Evolutionary conservation across 106 monocot genomes (phyloP).

Genomic region (Dioscorea alata): DNA sequence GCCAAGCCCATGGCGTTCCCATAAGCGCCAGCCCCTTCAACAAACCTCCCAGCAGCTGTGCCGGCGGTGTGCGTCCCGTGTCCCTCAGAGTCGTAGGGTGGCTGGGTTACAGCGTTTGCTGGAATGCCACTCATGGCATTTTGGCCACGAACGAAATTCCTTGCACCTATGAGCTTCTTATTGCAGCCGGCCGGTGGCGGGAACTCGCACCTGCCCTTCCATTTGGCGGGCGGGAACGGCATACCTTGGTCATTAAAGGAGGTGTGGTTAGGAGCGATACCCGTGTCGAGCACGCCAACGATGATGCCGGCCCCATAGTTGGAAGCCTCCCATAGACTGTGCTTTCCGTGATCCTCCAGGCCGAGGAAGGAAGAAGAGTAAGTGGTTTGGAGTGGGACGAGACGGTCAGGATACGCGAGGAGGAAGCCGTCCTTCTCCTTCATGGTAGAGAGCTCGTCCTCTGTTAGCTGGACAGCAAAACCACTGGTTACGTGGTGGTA

Average conservation of each 20-base stretch:
- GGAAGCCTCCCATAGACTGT: slow-evolving; percentile 7
- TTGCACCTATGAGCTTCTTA: slow-evolving; percentile 1
- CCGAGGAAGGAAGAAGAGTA: slow-evolving; percentile 37
- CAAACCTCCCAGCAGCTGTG: slow-evolving; percentile 7
- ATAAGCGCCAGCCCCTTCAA: not conserved
- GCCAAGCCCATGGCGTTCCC: slow-evolving; percentile 6
- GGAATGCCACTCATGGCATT: too few species aligned
- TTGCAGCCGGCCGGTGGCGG: not conserved
- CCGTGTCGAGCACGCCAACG: slow-evolving; percentile 38
- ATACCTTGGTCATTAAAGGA: slow-evolving; percentile 21
- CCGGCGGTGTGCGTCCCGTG: slow-evolving; percentile 18
- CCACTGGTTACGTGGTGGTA: slow-evolving; percentile 13
- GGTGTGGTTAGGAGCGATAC: slow-evolving; percentile 23
- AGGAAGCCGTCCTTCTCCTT: slow-evolving; percentile 14
- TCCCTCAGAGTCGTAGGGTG: slow-evolving; percentile 1
- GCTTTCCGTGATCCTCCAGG: not conserved
- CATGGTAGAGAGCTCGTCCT: slow-evolving; percentile 3
- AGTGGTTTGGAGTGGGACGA: slow-evolving; percentile 19
- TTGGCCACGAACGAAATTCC: not conserved
- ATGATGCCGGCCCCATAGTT: slow-evolving; percentile 22
- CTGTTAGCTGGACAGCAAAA: slow-evolving; percentile 19
- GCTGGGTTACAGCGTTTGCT: not conserved
- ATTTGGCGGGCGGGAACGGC: not conserved
- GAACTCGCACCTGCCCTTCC: not conserved
- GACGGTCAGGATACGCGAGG: not conserved